Conservation (phyloP, 257 asterid species). For the Pogostemon cablin region DNA sequence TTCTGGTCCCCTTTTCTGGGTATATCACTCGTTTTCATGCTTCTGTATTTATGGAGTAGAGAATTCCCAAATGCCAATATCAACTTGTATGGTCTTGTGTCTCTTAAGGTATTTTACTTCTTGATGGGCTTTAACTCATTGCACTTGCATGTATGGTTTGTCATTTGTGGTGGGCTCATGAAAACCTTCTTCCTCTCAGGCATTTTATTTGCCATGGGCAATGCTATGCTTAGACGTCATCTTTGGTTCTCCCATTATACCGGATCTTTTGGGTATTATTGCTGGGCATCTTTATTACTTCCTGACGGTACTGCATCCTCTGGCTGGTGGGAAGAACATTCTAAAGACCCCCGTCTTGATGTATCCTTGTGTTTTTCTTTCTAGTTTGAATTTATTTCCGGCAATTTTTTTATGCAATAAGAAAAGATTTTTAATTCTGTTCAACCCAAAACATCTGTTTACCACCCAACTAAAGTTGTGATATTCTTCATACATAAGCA, state of each 20-base stretch:
- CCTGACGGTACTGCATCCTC: slow-evolving; percentile 89
- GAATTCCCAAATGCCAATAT: slow-evolving; percentile 84
- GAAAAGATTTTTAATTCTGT: background rate
- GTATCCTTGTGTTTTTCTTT: slow-evolving; percentile 71
- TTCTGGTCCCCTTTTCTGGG: slow-evolving; percentile 75
- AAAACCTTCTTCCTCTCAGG: slow-evolving; percentile 51
- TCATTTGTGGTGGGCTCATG: slow-evolving; percentile 10
- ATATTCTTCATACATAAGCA: background rate
- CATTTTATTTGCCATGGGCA: slow-evolving; percentile 99
- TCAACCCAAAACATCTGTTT: background rate
- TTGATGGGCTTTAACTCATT: background rate
- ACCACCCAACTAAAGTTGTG: background rate
- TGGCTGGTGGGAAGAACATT: slow-evolving; percentile 77
- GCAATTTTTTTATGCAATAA: slow-evolving; percentile 8
- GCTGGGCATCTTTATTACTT: slow-evolving; percentile 95
- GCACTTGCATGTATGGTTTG: background rate
- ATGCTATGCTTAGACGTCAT: slow-evolving; percentile 90
- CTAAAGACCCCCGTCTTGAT: slow-evolving; percentile 73
- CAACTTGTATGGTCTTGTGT: slow-evolving; percentile 84
- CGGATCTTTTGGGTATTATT: slow-evolving; percentile 80
- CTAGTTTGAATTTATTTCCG: background rate
- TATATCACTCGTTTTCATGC: slow-evolving; percentile 93
- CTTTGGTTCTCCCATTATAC: slow-evolving; percentile 75
- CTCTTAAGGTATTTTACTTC: slow-evolving; percentile 66
- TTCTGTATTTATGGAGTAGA: slow-evolving; percentile 93